Conservation (phyloP, 2,329 filamentous ascomycete genomes). For the Clarireedia monteithiana region DNA sequence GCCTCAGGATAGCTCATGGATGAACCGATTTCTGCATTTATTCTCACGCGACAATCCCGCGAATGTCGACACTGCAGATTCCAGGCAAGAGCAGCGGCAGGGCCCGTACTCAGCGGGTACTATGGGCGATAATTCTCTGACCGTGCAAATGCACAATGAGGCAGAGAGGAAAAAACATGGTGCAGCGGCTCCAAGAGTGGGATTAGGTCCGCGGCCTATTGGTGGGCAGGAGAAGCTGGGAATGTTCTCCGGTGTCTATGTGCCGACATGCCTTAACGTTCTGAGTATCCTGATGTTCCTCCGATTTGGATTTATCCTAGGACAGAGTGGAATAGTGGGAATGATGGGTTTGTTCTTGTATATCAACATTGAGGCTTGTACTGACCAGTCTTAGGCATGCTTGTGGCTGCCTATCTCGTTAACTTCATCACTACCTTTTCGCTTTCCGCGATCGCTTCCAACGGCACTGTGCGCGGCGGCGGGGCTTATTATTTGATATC, state of each 20-base stretch:
- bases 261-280: conserved; percentile 84
- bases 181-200: conserved; percentile 30
- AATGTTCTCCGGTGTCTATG: conserved; percentile 71
- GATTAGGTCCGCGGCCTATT: conserved; percentile 33
- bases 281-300: conserved; percentile 90
- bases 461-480: conserved; percentile 80
- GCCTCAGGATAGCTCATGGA: neutral
- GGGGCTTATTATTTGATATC: conserved; percentile 88
- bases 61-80: neutral
- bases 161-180: conserved; percentile 24
- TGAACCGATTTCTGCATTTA: neutral
- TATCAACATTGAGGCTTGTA: neutral
- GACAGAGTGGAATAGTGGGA: conserved; percentile 28
- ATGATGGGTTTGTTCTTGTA: conserved; percentile 4
- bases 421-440: conserved; percentile 81
- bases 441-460: conserved; percentile 81
- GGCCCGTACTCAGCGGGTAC: neutral
- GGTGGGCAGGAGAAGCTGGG: conserved; percentile 56
- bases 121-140: conserved; percentile 17
- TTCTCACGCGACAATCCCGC: neutral
- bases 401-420: conserved; percentile 69
- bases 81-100: neutral
- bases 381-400: conserved; percentile 38
- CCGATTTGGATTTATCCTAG: conserved; percentile 77
- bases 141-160: conserved; percentile 21